phyloP scores from a whole-genome alignment of 2,329 filamentous ascomycete genomes.

The Aspergillus bombycis region DNA sequence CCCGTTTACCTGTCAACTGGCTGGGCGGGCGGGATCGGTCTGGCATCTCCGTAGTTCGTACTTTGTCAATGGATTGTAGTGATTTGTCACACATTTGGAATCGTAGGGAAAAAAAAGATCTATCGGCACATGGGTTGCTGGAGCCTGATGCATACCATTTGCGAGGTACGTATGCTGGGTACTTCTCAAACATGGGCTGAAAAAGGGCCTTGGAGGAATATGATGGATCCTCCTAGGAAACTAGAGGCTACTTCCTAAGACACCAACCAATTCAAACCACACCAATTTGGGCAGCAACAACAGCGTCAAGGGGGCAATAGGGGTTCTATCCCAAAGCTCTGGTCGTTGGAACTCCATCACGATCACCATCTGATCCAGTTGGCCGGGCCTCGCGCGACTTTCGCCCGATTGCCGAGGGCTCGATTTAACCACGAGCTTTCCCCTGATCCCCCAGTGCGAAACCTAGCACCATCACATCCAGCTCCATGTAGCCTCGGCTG shows the following conservation, averaged over 20 bases:
- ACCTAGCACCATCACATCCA: neutral
- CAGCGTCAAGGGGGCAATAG: neutral
- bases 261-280: neutral
- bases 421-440: neutral
- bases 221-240: neutral
- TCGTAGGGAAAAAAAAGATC: neutral
- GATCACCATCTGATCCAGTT: neutral
- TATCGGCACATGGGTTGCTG: neutral
- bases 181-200: neutral
- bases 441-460: neutral
- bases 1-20: neutral
- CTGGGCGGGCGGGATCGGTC: neutral
- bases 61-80: neutral
- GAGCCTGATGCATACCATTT: neutral
- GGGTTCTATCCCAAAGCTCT: neutral
- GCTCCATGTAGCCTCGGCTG: neutral
- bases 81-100: neutral
- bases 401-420: neutral
- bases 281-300: neutral
- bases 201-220: neutral
- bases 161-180: neutral
- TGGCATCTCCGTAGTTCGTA: neutral
- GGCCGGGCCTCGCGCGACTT: neutral
- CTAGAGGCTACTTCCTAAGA: neutral
- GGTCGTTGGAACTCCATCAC: slow-evolving; percentile 4